Evolutionary conservation across 768 basidiomycete genomes (phyloP).

Genomic region (Dendrothele bispora): DNA sequence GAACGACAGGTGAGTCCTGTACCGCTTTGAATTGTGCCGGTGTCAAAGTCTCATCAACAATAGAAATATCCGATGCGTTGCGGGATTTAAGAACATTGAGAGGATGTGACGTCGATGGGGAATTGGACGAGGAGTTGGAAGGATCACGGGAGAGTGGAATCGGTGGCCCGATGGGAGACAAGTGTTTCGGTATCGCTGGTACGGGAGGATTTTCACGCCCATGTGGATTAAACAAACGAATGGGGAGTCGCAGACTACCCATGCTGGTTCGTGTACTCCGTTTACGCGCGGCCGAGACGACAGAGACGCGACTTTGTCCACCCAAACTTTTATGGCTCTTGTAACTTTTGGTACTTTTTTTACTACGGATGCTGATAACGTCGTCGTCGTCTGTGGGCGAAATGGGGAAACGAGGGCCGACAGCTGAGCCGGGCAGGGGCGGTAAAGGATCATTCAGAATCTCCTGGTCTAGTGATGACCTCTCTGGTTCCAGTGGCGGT

Average conservation of each 20-base stretch:
- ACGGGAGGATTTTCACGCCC: constrained; percentile 25
- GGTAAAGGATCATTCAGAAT: not conserved
- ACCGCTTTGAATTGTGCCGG: constrained; percentile 1
- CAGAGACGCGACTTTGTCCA: constrained; percentile 33
- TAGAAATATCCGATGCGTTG: constrained; percentile 5
- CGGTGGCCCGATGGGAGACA: constrained; percentile 2
- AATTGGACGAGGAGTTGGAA: constrained; percentile 3
- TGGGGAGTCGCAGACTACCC: constrained; percentile 63
- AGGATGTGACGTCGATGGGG: constrained; percentile 1
- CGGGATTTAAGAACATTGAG: constrained; percentile 28
- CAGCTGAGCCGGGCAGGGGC: not conserved
- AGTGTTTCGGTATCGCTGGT: constrained; percentile 20
- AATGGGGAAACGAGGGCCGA: not conserved
- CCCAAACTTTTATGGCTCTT: constrained; percentile 18
- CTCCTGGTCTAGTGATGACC: constrained; percentile 8
- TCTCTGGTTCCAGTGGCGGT: constrained; percentile 15
- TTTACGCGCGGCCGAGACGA: constrained; percentile 63
- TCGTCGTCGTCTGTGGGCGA: constrained; percentile 31
- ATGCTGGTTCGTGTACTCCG: constrained; percentile 66
- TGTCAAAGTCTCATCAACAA: constrained; percentile 2
- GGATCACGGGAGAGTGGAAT: constrained; percentile 14
- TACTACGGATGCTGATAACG: constrained; percentile 39
- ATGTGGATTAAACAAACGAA: not conserved
- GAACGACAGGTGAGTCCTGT: constrained; percentile 2
- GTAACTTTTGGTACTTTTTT: constrained; percentile 34